These are phyloP conservation scores for Teunomyces tritomae DNA, from an alignment of 805 yeast genomes.

Conservation along the genomic window DNA sequence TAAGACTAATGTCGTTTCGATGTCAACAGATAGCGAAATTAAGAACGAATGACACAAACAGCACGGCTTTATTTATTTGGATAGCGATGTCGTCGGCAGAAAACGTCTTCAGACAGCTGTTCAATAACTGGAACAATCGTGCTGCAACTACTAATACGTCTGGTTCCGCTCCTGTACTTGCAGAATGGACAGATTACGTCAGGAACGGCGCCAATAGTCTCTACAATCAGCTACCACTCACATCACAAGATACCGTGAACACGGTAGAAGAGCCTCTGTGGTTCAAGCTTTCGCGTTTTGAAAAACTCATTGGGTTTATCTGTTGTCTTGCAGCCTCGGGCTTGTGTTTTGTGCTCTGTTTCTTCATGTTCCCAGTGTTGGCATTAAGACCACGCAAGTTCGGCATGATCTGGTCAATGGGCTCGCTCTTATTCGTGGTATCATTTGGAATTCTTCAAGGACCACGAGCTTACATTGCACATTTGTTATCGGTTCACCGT, in stretches of 20 bases:
- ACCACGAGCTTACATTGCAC: slow-evolving; percentile 74
- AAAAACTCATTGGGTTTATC: slow-evolving; percentile 72
- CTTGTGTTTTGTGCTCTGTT: slow-evolving; percentile 79
- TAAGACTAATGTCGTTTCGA: no score
- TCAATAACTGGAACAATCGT: slow-evolving; percentile 28
- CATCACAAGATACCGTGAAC: slow-evolving; percentile 38
- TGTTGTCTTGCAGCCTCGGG: slow-evolving; percentile 73
- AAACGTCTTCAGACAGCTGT: slow-evolving; percentile 32
- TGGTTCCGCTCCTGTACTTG: slow-evolving; percentile 24
- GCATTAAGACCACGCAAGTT: slow-evolving; percentile 89
- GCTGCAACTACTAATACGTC: slow-evolving; percentile 7
- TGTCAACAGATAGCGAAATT: neutral
- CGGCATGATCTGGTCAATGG: slow-evolving; percentile 88
- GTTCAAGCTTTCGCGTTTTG: slow-evolving; percentile 75
- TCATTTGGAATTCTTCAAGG: slow-evolving; percentile 94
- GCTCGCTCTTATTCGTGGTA: slow-evolving; percentile 78
- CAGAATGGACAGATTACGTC: slow-evolving; percentile 45
- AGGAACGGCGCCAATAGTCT: slow-evolving; percentile 50
- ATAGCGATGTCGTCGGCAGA: slow-evolving; percentile 29
- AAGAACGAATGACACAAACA: no score
- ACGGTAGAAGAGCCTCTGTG: slow-evolving; percentile 65
- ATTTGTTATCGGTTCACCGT: slow-evolving; percentile 71
- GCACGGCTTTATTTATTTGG: neutral
- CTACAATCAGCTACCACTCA: slow-evolving; percentile 66
- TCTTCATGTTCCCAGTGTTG: slow-evolving; percentile 83